Conservation (phyloP, 495 filamentous ascomycete species). For the Aspergillus homomorphus region DNA sequence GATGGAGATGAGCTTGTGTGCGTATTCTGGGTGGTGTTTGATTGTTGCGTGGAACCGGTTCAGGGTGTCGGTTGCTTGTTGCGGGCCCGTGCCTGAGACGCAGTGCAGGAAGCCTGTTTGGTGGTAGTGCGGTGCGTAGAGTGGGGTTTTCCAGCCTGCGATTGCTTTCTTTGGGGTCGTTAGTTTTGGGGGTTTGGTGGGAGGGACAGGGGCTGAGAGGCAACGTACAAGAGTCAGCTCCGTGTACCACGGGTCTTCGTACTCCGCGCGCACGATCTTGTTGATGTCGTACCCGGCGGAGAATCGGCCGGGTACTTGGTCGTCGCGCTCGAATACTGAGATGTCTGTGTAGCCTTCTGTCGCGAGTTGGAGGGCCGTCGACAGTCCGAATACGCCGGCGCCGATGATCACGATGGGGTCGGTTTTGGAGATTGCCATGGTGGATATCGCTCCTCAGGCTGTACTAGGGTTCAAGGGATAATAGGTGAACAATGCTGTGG, state of each 20-base stretch:
- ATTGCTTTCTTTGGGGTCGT: slow-evolving; percentile 51
- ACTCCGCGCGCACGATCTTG: slow-evolving; percentile 55
- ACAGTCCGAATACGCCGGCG: slow-evolving; percentile 48
- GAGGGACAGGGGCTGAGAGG: slow-evolving; percentile 6
- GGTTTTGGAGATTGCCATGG: slow-evolving; percentile 11
- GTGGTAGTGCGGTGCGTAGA: slow-evolving; percentile 53
- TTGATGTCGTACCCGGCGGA: slow-evolving; percentile 53
- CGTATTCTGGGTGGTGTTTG: slow-evolving; percentile 31
- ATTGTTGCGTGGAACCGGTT: slow-evolving; percentile 44
- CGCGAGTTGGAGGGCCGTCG: slow-evolving; percentile 48
- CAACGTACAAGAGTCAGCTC: slow-evolving; percentile 43
- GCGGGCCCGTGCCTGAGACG: slow-evolving; percentile 42
- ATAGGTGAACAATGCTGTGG: neutral
- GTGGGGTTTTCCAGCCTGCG: slow-evolving; percentile 47
- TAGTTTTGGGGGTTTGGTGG: neutral
- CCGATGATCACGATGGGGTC: slow-evolving; percentile 39
- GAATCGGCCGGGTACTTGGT: slow-evolving; percentile 36
- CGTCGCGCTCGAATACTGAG: slow-evolving; percentile 42
- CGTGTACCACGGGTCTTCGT: slow-evolving; percentile 54
- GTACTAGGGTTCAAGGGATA: neutral
- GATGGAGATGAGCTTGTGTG: slow-evolving; percentile 34
- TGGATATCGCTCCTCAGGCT: neutral
- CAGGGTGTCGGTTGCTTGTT: slow-evolving; percentile 46
- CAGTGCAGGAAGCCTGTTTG: slow-evolving; percentile 54
- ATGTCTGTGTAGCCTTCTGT: slow-evolving; percentile 42